These are phyloP conservation scores for Pezicula neosporulosa DNA, from an alignment of 2,329 filamentous ascomycete species.

Conservation along the genomic window DNA sequence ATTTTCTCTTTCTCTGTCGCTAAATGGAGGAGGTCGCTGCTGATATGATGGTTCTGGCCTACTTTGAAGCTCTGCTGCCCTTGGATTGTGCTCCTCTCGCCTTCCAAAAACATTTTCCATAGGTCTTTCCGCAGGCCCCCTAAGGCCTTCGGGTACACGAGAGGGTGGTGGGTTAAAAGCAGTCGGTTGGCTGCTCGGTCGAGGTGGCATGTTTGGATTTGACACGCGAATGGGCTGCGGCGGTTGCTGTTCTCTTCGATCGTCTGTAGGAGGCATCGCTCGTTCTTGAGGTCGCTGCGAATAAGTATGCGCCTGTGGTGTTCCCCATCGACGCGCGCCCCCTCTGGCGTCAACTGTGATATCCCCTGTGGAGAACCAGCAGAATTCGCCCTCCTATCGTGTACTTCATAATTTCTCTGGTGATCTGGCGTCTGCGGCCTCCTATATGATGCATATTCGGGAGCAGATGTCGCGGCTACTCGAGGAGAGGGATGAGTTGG, in stretches of 20 bases:
- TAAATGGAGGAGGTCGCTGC: conserved; percentile 17
- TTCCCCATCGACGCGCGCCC: conserved; percentile 56
- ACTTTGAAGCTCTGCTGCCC: conserved; percentile 27
- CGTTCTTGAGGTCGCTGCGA: conserved; percentile 39
- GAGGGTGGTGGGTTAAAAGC: conserved; percentile 33
- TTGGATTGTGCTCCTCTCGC: conserved; percentile 9
- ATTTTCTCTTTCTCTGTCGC: conserved; percentile 24
- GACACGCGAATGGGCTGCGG: conserved; percentile 16
- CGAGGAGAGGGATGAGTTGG: conserved; percentile 33
- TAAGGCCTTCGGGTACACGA: conserved; percentile 38
- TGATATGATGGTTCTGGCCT: conserved; percentile 30
- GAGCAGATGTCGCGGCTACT: conserved; percentile 33
- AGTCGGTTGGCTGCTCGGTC: conserved; percentile 29
- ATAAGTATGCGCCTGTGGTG: conserved; percentile 52
- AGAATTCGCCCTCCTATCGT: conserved; percentile 33
- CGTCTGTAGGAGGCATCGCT: conserved; percentile 41
- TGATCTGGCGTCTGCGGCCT: conserved; percentile 74
- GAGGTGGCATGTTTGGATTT: conserved; percentile 26
- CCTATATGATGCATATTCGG: conserved; percentile 60
- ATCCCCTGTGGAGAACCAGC: conserved; percentile 34
- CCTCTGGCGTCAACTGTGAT: conserved; percentile 52
- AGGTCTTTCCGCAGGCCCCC: conserved; percentile 8
- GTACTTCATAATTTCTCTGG: conserved; percentile 48
- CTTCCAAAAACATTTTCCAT: conserved; percentile 19
- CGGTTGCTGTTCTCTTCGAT: conserved; percentile 33